Evolutionary conservation across 2,329 filamentous ascomycete genomes (phyloP), one percentile per base, ranked within the genome.

Genomic region (Blastomyces percursus): DNA sequence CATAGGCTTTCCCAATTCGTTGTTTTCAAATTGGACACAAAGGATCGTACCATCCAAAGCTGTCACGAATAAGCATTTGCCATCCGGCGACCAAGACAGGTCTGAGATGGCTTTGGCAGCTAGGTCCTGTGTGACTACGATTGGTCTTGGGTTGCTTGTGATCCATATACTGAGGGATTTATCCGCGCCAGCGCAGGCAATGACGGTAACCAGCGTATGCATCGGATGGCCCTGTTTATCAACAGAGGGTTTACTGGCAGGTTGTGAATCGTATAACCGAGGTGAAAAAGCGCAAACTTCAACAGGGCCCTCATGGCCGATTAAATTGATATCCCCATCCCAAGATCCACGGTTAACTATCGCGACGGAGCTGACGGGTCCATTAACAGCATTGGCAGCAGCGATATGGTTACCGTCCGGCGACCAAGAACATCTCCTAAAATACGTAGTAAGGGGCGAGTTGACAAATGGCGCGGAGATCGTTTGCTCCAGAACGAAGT

Each of bases 251-350:
- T 61, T 82, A 72, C 78, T 75, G 27, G 76, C 75, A 11, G 88
- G 89, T 58, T 91, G 85, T 61, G 84, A 82, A 16, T 86, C 86
- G 71, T 97, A 99, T 27, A 99, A 78, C 65, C 94, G 83, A 0
- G 95, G 95, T 1, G 94, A 96, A 74, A 99, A 99, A 67, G 94
- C 90, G 79, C 93, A 96, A 2, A 99, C 94, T 77, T 99, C 94
- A 0, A 95, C 94, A 0, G 94, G 94, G 0, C 90, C 93, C 80
- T 99, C 94, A 72, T 99, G 94, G 9, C 94, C 94, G 64, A 99
- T 96, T 64, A 99, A 76, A 73, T 96, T 96, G 77, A 97, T 97
- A 71, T 99, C 91, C 66, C 91, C 91, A 70, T 96, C 91, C 94
- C 95, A 99, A 46, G 85, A 84, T 21, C 90, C 88, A 68, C 94